phyloP scores from a whole-genome alignment of 2,329 filamentous ascomycete genomes.

The Pestalotiopsis sp. region DNA sequence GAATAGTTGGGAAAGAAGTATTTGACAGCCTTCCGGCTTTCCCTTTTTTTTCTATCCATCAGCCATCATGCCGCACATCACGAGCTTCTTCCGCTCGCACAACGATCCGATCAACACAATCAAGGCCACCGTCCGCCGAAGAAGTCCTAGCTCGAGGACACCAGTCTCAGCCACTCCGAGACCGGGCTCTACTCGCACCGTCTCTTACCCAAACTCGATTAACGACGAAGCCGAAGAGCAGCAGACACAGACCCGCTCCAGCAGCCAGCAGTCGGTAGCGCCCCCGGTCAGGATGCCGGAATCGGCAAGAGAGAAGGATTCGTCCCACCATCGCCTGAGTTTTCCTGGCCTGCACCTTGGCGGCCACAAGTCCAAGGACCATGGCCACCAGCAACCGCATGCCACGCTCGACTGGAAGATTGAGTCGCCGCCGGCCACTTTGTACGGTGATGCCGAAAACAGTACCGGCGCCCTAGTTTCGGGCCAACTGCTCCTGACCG shows the following conservation, averaged over 20 bases:
- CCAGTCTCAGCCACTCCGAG: conserved; percentile 23
- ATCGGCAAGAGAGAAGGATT: conserved; percentile 42
- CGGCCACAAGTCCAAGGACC: conserved; percentile 42
- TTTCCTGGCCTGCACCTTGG: conserved; percentile 47
- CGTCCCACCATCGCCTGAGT: conserved; percentile 34
- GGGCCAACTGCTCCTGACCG: conserved; percentile 75
- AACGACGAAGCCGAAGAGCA: conserved; percentile 37
- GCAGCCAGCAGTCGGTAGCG: conserved; percentile 21
- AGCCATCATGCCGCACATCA: conserved; percentile 65
- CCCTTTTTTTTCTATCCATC: conserved; percentile 21
- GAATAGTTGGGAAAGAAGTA: neutral
- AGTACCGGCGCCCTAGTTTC: conserved; percentile 87
- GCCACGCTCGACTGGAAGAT: conserved; percentile 61
- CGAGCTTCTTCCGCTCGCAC: conserved; percentile 60
- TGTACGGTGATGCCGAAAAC: conserved; percentile 74
- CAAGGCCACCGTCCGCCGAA: conserved; percentile 40
- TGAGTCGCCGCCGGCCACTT: conserved; percentile 84
- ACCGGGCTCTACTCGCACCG: conserved; percentile 35
- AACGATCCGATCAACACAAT: conserved; percentile 56
- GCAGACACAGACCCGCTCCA: conserved; percentile 15
- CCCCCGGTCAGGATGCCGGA: conserved; percentile 39
- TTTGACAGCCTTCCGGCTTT: neutral
- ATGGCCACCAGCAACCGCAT: conserved; percentile 37
- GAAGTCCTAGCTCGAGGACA: conserved; percentile 30
- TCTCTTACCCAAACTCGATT: conserved; percentile 39